Evolutionary conservation across 345 rosid species (phyloP).

Genomic region (Passiflora organensis): DNA sequence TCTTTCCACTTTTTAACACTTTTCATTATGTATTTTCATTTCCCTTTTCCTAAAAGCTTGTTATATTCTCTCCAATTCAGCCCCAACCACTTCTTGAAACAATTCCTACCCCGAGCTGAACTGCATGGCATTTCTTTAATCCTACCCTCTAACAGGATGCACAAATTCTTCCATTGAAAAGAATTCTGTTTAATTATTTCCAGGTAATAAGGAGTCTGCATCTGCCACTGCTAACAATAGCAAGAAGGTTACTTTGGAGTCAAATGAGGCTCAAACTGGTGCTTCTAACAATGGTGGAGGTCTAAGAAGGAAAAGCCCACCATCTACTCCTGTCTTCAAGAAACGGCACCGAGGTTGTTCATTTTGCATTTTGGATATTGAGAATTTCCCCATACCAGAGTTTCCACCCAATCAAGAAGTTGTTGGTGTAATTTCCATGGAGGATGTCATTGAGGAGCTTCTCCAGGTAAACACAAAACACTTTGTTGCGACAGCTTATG

Average conservation of each 20-base stretch:
- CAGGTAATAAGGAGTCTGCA: conserved; percentile 24
- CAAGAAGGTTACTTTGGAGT: conserved; percentile 33
- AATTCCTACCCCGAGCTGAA: too few relatives aligned
- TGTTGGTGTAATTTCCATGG: conserved; percentile 91
- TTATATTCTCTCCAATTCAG: too few relatives aligned
- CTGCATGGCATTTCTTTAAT: too few relatives aligned
- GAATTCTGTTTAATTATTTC: background rate
- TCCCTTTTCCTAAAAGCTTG: too few relatives aligned
- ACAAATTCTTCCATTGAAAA: too few relatives aligned
- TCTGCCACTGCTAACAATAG: conserved; percentile 15
- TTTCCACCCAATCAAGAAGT: conserved; percentile 66
- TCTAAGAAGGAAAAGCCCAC: conserved; percentile 43
- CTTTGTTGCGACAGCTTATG: too few relatives aligned
- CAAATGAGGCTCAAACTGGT: conserved; percentile 28
- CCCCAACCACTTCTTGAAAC: too few relatives aligned
- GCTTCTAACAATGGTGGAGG: conserved; percentile 36
- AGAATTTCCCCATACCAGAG: conserved; percentile 61
- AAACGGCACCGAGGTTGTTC: conserved; percentile 89
- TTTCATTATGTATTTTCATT: too few relatives aligned
- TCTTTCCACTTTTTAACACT: too few relatives aligned
- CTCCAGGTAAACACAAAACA: conserved; percentile 56
- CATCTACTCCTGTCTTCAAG: conserved; percentile 58
- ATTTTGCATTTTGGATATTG: conserved; percentile 79
- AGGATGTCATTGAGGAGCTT: conserved; percentile 97
- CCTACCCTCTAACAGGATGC: too few relatives aligned